Base-by-base conservation (phyloP, 2,329 filamentous ascomycete species). In the Sclerotinia glacialis region DNA sequence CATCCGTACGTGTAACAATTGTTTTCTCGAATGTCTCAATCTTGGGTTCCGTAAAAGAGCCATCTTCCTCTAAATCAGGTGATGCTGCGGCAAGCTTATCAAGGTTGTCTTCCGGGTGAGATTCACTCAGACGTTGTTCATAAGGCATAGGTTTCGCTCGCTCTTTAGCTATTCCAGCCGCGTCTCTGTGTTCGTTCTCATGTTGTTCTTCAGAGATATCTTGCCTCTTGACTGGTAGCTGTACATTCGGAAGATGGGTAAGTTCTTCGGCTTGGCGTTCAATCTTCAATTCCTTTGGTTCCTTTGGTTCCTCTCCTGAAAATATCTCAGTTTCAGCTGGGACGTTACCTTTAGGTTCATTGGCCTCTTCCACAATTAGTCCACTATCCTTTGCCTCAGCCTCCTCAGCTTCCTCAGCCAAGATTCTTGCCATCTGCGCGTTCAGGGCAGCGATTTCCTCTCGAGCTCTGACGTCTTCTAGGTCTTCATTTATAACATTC, bases 361-460 rank as follows among this genome's bases (percentile, higher is more conserved):
- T 26, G 9, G 21, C 5, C 6, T 56, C 53, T 26, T 56, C 37
- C n/a, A 40, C n/a, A 7, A 42, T 26, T 42, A 12, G 12, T 9
- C 11, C 53, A 16, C 1, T 26, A 7, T 34, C 6, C 14, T 47
- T 49, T 55, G 2, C 21, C 42, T 65, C 18, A n/a, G 28, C 44
- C 4, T 40, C 59, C 5, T 28, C 18, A n/a, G 28, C 44, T 2
- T 40, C 59, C 5, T 28, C 14, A 9, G 42, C 31, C 5, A 65
- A 4, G n/a, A 65, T 58, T 3, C 0, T 64, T 12, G 40, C 23
- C 42, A 64, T 58, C 21, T 64, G 28, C 8, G 44, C 62, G 7
- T 64, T 64, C 14, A 56, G 6, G 2, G 31, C 42, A 40, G 42
- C 26, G 14, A 64, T 64, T 21, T 64, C 62, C 8, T 58, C 50